Evolutionary conservation across 1,284 basidiomycete genomes (phyloP), one percentile per base, ranked within the genome.

Genomic region (Entoloma clypeatum): DNA sequence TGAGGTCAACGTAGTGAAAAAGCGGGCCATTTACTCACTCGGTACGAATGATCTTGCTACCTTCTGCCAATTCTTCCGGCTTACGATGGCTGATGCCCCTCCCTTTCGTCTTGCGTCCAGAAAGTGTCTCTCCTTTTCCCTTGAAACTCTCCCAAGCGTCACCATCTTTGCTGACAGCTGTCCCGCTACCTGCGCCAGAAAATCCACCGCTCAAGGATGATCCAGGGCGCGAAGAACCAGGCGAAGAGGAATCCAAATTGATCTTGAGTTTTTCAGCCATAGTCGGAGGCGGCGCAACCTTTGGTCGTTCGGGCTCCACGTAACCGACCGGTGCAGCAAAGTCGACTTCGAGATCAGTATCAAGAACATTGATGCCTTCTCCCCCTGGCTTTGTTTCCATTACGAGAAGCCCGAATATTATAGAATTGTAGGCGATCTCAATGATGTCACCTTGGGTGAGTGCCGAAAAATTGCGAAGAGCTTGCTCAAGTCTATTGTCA

Each of bases 191-290:
- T 1, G 74, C 57, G 1, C 75, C 74, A 2, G 76, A 66, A 51
- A 86, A 85, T 9, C 76, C 79, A 25, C 82, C 85, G 38, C 75
- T 74, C 53, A 84, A 63, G 5, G 86, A 76, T 2, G 89, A 92
- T 0, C 75, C 77, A 2, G 92, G 88, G 13, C 91, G 71, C 18
- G 87, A 90, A 1, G 86, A 88, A 9, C 85, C 85, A 3, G 81
- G 85, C 10, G 87, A 88, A 7, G 86, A 82, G 1, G 81, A 84
- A 49, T 83, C 81, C 17, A 93, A 67, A 58, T 99, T 92, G 48
- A 99, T 98, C 61, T 93, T 93, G 42, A 98, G 78, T 66, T 97
- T 98, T 39, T 88, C 89, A 0, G 95, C 94, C 95, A 99, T 98
- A 2, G 94, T 98, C 7, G 88, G 65, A 7, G 85, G 82, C 2